Evolutionary conservation across 2,329 filamentous ascomycete genomes (phyloP).

Genomic region (Penicillium psychrosexuale): DNA sequence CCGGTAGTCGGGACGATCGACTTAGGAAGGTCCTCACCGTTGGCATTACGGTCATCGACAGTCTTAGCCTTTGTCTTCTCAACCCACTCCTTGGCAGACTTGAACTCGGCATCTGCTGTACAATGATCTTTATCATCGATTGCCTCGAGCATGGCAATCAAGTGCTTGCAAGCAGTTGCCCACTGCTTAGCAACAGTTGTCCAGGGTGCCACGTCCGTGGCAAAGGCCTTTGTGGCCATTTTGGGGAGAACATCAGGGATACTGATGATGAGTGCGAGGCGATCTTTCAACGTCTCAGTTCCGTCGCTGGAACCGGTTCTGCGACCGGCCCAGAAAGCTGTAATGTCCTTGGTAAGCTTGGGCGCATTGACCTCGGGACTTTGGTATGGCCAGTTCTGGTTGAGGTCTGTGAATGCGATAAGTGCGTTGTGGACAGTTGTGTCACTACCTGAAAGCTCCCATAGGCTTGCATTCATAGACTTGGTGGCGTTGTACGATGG

Average conservation of each 20-base stretch:
- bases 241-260: not conserved
- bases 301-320: not conserved
- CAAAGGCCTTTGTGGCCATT: not conserved
- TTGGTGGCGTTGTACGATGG: not conserved
- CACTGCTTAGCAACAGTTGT: not conserved
- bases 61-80: conserved; percentile 20
- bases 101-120: conserved; percentile 17
- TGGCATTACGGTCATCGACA: conserved; percentile 14
- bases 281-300: not conserved
- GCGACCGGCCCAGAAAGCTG: not conserved
- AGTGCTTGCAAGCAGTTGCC: not conserved
- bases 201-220: not conserved
- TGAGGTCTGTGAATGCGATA: not conserved
- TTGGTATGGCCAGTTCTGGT: conserved; percentile 1
- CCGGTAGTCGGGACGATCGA: not conserved
- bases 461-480: not conserved
- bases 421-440: not conserved
- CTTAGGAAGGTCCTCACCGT: not conserved
- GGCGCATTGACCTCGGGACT: not conserved
- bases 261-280: not conserved
- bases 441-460: not conserved
- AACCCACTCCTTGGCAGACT: conserved; percentile 14
- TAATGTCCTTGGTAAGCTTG: not conserved
- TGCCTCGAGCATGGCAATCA: not conserved
- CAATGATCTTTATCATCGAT: not conserved